Evolutionary conservation across 768 basidiomycete species (phyloP).

Genomic region (Cubamyces lactineus): DNA sequence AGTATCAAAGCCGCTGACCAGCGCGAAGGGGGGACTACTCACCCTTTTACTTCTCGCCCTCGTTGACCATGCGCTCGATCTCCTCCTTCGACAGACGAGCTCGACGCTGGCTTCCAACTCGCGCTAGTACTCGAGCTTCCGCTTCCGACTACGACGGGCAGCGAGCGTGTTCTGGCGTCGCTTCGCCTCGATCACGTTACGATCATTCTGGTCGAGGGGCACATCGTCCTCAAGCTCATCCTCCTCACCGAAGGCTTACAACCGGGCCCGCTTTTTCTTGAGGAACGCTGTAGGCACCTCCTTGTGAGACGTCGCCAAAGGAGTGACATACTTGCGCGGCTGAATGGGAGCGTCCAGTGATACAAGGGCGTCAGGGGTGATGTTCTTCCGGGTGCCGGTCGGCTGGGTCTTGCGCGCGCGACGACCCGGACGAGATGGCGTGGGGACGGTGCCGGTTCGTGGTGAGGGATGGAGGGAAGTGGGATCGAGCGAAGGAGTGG

Average conservation of each 20-base stretch:
- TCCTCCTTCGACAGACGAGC: constrained; percentile 70
- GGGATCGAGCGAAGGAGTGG: constrained; percentile 51
- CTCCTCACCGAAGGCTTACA: constrained; percentile 49
- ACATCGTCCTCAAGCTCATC: constrained; percentile 52
- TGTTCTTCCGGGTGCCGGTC: constrained; percentile 73
- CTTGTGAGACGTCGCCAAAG: constrained; percentile 79
- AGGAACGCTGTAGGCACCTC: constrained; percentile 70
- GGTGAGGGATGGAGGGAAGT: constrained; percentile 41
- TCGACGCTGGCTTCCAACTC: constrained; percentile 63
- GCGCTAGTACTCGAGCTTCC: constrained; percentile 71
- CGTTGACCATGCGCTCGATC: constrained; percentile 92
- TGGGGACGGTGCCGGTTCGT: constrained; percentile 26
- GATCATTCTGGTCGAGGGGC: constrained; percentile 49
- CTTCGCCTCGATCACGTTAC: constrained; percentile 76
- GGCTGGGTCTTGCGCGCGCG: constrained; percentile 41
- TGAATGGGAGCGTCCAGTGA: constrained; percentile 82
- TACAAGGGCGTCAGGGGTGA: constrained; percentile 65
- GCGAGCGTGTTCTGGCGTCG: constrained; percentile 85
- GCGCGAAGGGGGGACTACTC: constrained; percentile 29
- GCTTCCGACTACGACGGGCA: constrained; percentile 75
- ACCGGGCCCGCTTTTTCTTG: constrained; percentile 60
- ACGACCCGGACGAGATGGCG: constrained; percentile 22
- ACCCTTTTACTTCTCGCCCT: constrained; percentile 93
- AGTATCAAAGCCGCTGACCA: constrained; percentile 10
- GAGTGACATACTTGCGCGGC: constrained; percentile 67